phyloP scores from a whole-genome alignment of 2,329 filamentous ascomycete genomes.

The Berkeleyomyces rouxiae region DNA sequence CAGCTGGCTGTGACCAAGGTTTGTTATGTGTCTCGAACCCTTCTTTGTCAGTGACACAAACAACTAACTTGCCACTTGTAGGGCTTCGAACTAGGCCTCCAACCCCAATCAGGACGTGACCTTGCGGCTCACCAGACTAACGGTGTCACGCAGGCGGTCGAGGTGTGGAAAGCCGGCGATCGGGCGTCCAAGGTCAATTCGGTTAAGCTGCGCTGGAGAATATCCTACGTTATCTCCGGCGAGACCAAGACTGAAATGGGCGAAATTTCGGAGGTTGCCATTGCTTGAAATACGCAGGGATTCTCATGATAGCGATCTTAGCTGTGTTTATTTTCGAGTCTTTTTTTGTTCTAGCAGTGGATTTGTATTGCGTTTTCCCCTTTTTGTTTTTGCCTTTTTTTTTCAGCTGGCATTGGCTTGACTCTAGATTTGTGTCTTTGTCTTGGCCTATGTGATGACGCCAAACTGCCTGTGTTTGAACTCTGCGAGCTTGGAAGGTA shows the following conservation, averaged over 20 bases:
- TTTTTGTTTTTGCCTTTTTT: neutral
- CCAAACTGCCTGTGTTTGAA: neutral
- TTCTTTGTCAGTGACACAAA: slow-evolving; percentile 11
- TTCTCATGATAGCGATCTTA: neutral
- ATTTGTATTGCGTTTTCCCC: neutral
- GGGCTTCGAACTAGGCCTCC: slow-evolving; percentile 66
- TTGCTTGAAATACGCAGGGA: slow-evolving; percentile 33
- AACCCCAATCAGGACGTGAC: slow-evolving; percentile 67
- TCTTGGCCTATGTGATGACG: neutral
- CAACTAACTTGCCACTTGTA: slow-evolving; percentile 21
- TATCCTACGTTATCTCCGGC: slow-evolving; percentile 55
- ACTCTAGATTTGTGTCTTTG: neutral
- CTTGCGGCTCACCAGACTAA: slow-evolving; percentile 55
- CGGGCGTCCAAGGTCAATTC: slow-evolving; percentile 48
- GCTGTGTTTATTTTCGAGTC: neutral
- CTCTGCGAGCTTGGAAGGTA: neutral
- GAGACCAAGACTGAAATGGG: slow-evolving; percentile 64
- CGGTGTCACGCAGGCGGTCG: slow-evolving; percentile 69
- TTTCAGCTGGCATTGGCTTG: neutral
- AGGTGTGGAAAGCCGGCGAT: slow-evolving; percentile 57
- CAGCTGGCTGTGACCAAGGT: slow-evolving; percentile 91
- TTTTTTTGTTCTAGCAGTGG: neutral
- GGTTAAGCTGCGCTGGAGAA: slow-evolving; percentile 84
- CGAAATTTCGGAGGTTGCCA: slow-evolving; percentile 61
- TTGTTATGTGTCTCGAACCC: slow-evolving; percentile 16